phyloP scores from a whole-genome alignment of 2,329 filamentous ascomycete genomes.

The Diaporthe aspalathi region DNA sequence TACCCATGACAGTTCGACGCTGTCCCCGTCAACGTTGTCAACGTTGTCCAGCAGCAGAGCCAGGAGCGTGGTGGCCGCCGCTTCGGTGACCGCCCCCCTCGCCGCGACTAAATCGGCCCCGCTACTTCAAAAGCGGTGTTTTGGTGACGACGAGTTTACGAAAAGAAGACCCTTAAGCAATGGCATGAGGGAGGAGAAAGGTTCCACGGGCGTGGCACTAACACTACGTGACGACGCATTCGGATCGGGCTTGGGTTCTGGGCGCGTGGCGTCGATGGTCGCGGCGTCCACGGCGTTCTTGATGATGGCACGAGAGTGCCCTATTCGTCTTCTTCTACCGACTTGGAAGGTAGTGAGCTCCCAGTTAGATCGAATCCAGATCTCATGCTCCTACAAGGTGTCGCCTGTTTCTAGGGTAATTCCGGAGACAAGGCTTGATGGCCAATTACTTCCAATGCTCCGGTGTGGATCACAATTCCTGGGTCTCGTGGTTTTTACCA shows the following conservation, averaged over 20 bases:
- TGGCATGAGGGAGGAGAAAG: constrained; percentile 45
- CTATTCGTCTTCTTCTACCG: constrained; percentile 45
- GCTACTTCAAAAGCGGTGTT: constrained; percentile 9
- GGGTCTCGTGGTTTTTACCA: constrained; percentile 22
- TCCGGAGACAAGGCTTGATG: constrained; percentile 88
- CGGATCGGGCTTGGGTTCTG: constrained; percentile 43
- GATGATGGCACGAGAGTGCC: constrained; percentile 32
- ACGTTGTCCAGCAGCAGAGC: constrained; percentile 88
- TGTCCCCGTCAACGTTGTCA: constrained; percentile 95
- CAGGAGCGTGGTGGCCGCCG: constrained; percentile 75
- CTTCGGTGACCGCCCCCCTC: constrained; percentile 58
- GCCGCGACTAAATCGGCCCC: constrained; percentile 56
- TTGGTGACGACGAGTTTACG: constrained; percentile 37
- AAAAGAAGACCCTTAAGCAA: constrained; percentile 41
- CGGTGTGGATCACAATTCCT: constrained; percentile 22
- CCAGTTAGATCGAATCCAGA: constrained; percentile 70
- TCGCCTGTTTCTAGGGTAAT: constrained; percentile 78
- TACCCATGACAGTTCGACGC: constrained; percentile 81
- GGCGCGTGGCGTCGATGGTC: constrained; percentile 55
- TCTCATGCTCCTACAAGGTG: constrained; percentile 78
- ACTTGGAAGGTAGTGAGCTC: constrained; percentile 66
- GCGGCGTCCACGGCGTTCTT: constrained; percentile 61
- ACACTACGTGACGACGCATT: constrained; percentile 25
- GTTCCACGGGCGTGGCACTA: constrained; percentile 47
- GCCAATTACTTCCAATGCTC: constrained; percentile 68